Base-by-base conservation (phyloP, 2,329 filamentous ascomycete species). In the Leptographium wingfieldii region DNA sequence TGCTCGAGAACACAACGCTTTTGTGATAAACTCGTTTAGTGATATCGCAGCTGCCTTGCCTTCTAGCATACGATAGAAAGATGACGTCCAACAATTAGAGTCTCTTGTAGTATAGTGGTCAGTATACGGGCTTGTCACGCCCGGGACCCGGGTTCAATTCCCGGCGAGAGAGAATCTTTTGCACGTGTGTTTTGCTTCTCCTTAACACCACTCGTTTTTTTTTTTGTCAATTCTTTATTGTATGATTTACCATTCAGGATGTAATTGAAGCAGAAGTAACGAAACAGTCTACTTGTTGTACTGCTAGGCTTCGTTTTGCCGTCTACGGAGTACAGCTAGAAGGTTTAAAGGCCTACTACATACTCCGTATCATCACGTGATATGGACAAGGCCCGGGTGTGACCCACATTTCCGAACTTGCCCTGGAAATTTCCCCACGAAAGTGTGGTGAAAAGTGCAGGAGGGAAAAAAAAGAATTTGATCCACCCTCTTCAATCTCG, bases 71-170 rank as follows among this genome's bases (percentile, higher is more conserved):
- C 10, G n/a, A 51, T 25, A 51, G n/a, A 14, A 11, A 10, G 14
- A 33, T 54, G 11, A 35, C 10, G 16, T 54, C n/a, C n/a, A 35
- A 59, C 22, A 35, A 55, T 16, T n/a, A 0, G 25, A 9, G 51
- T 63, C 62, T 63, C 59, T 59, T 60, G 60, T 63, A 63, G 62
- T 63, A 63, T 63, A 63, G 60, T 63, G 61, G 61, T 61, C 59
- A 64, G 61, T 63, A 63, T 63, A 63, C 60, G 59, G 59, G 59
- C 60, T 63, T 63, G 62, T 58, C 56, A 58, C 56, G 56, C 56
- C 56, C 56, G 56, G 56, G 56, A 58, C 56, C 56, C 56, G 56
- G 56, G 56, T 58, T 58, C 56, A 58, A 58, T 58, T 58, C 56
- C 56, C 56, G 56, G 56, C 56, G 29, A 58, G 56, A 58, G 56